These are phyloP conservation scores for Trypethelium eluteriae DNA, from an alignment of 495 filamentous ascomycete species.

Conservation along the genomic window DNA sequence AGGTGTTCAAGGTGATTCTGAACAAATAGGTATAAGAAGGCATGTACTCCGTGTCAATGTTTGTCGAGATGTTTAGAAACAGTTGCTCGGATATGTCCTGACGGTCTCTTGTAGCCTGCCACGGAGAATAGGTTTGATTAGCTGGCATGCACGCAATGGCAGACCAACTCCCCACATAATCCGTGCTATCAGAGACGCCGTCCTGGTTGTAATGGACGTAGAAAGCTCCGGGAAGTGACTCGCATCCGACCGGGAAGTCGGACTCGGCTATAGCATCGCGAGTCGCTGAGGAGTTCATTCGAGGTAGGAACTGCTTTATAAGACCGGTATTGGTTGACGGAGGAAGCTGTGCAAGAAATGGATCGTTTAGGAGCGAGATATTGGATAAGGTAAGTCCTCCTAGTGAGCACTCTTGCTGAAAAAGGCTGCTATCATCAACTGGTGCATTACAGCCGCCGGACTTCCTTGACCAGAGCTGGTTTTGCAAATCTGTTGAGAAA, in stretches of 20 bases:
- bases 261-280: constrained; percentile 22
- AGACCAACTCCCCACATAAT: constrained; percentile 13
- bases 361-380: constrained; percentile 12
- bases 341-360: constrained; percentile 28
- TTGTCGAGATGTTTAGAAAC: constrained; percentile 25
- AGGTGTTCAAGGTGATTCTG: constrained; percentile 23
- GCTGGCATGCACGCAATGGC: constrained; percentile 29
- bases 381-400: neutral
- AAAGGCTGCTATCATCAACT: neutral
- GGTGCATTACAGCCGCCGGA: neutral
- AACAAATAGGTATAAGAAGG: neutral
- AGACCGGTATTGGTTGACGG: constrained; percentile 27
- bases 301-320: constrained; percentile 29
- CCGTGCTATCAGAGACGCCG: neutral
- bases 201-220: constrained; percentile 20
- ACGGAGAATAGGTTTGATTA: constrained; percentile 25
- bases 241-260: constrained; percentile 26
- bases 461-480: constrained; percentile 1
- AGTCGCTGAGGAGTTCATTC: constrained; percentile 29
- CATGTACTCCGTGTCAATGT: neutral
- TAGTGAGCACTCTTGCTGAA: neutral
- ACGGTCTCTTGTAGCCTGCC: constrained; percentile 28
- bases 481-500: neutral
- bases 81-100: constrained; percentile 34
- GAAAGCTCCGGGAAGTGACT: constrained; percentile 20